Evolutionary conservation across 176 grass and related monocot genomes (phyloP), one percentile per base, ranked within the genome.

Genomic region (Tillandsia leiboldiana): DNA sequence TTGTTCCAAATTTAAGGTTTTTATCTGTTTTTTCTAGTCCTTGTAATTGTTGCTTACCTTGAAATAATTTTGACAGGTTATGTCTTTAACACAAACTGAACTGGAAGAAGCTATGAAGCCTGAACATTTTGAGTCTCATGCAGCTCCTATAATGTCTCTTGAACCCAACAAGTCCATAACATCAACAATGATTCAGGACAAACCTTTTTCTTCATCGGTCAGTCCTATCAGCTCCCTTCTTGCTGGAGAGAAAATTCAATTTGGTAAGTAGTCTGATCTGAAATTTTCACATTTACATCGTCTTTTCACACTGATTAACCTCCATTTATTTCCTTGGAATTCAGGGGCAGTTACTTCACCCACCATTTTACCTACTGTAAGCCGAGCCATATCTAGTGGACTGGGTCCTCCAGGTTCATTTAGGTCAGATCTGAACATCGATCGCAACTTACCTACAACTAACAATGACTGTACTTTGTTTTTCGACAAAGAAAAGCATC

Each of bases 61-160:
- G 65, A 78, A 78, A 66, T 50, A 63, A 69, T 53, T 67, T 56
- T 71, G 22, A 70, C 76, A 99, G 94, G 94, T 90, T 72, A 90
- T 99, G 80, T 75, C 89, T 53, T 84, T 99, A 78, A 99, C 94
- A 47, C 94, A 99, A 78, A 87, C 82, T 87, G 89, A 99, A 80
- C 94, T 99, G 70, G 94, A 99, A 26, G 89, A 99, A 90, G 94
- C 94, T 75, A 99, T 99, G 94, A 81, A 74, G 51, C 82, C 89
- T 72, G 82, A 71, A 81, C 85, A 87, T 49, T 87, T 90, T 85
- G 89, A 88, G 72, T 80, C 77, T 50, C 79, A 84, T 73, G 73
- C 79, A 67, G 57, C 72, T 64, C 74, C 85, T 26, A 58, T 52
- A 50, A 85, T 88, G 76, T 82, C 76, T 77, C 79, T 87, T 72